Base-by-base conservation (phyloP, 176 grass and related monocot genomes). In the Hordeum marinum region DNA sequence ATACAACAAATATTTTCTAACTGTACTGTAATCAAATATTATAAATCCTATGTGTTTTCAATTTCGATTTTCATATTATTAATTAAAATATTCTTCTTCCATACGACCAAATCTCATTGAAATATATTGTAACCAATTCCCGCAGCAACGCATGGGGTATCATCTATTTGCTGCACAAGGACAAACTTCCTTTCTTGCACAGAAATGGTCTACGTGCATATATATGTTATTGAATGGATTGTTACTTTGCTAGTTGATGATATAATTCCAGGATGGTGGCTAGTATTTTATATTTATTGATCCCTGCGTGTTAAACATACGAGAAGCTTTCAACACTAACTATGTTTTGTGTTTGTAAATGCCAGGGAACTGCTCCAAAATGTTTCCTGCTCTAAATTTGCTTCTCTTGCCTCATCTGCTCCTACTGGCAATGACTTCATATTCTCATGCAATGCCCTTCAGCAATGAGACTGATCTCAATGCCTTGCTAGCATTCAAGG, bases 401-500 rank as follows among this genome's bases (percentile, higher is more conserved):
- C 21, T 70, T 25, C 65, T 64, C 11, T 34, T 50, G 26, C 41
- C 40, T 3, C 41, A 50, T 67, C 0, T 70, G 1, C 64, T 70
- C 14, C 21, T 58, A 26, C 21, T 40, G 31, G 48, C 46, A 57
- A 54, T 13, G 24, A 25, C 31, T 11, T 52, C 21, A 25, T 82
- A n/a, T 17, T 67, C 20, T 37, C 63, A 68, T 6, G 29, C 42
- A 55, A 34, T 54, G 10, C 18, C 29, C 2, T 37, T 24, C 79
- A 68, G 79, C 42, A 81, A 81, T 17, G 63, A 55, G 3, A 32
- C 60, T 45, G 77, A 81, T 54, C 43, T 34, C 42, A 11, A 81
- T 48, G 63, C 79, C 10, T 55, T 81, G 79, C 63, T 81, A 52
- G 43, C 20, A 54, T 68, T 81, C 63, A 81, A 68, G 63, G 29